Evolutionary conservation across 2,329 filamentous ascomycete genomes (phyloP), one percentile per base, ranked within the genome.

Genomic region (Chaetomiaceae sp.): DNA sequence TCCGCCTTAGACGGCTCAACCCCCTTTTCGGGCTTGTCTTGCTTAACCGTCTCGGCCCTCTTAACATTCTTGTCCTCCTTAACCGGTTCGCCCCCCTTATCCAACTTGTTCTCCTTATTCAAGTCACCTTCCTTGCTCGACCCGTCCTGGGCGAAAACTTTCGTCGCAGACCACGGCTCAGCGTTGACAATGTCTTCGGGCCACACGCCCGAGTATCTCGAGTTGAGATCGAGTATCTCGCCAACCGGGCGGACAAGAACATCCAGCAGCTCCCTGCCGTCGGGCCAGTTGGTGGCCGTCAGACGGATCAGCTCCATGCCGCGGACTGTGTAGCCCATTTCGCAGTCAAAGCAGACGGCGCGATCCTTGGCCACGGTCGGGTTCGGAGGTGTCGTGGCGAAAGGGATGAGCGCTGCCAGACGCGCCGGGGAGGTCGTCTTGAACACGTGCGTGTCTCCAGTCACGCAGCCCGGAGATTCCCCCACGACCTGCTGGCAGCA

Each of bases 261-360:
- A 63, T 99, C 93, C 5, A 97, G 72, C 0, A 99, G 68, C 46
- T 79, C 77, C 46, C 83, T 78, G 17, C 88, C 87, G 8, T 77
- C 73, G 0, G 92, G 92, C 91, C 93, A 99, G 9, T 85, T 82
- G 3, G 92, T 85, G 5, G 88, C 91, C 0, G 93, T 97, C 3
- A 99, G 69, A 8, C 93, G 88, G 50, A 97, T 85, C 16, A 99
- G 77, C 66, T 99, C 93, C 57, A 97, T 73, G 0, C 95, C 93
- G 44, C 86, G 69, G 1, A 88, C 87, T 0, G 95, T 99, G 64
- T 95, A 97, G 4, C 88, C 89, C 93, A 99, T 99, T 65, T 99
- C 93, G 62, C 93, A 97, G 66, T 99, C 93, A 62, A 99, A 92
- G 57, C 83, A 86, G 10, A 97, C 82, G 2, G 86, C 88, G 31